Evolutionary conservation across 2,329 filamentous ascomycete species (phyloP).

Genomic region (Exophiala phaeomuriformis): DNA sequence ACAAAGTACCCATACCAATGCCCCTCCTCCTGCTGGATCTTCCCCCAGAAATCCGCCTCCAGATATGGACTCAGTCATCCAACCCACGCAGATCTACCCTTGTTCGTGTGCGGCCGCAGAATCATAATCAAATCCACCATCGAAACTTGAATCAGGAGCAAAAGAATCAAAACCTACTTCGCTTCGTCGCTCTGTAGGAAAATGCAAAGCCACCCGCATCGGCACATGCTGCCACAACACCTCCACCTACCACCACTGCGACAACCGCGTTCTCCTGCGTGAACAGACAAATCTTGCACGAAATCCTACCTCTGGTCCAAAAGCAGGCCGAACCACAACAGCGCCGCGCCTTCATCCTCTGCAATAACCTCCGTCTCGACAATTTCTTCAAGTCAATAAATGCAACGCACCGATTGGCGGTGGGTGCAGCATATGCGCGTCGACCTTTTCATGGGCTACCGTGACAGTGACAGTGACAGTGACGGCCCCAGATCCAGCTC

Average conservation of each 20-base stretch:
- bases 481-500: too few relatives aligned
- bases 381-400: slow-evolving; percentile 17
- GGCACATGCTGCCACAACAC: slow-evolving; percentile 11
- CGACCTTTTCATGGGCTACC: slow-evolving; percentile 17
- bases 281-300: slow-evolving; percentile 13
- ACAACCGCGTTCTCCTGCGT: slow-evolving; percentile 16
- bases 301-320: slow-evolving; percentile 10
- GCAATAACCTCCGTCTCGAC: slow-evolving; percentile 18
- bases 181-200: neutral
- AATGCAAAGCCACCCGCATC: slow-evolving; percentile 6
- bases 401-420: slow-evolving; percentile 8
- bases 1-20: too few relatives aligned
- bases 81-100: slow-evolving; percentile 13
- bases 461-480: neutral
- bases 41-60: slow-evolving; percentile 13
- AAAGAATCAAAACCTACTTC: too few relatives aligned
- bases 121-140: too few relatives aligned
- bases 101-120: slow-evolving; percentile 9
- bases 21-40: slow-evolving; percentile 5
- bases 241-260: slow-evolving; percentile 13
- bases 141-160: too few relatives aligned
- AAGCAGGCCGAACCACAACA: neutral
- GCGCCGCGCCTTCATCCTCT: slow-evolving; percentile 10
- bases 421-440: slow-evolving; percentile 15
- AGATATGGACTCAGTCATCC: slow-evolving; percentile 20